A percentile compares a stretch with the other conserved stretches of the same genome.
Evolutionary conservation across 768 basidiomycete species (phyloP).

Genomic region (Rhodotorula paludigena): DNA sequence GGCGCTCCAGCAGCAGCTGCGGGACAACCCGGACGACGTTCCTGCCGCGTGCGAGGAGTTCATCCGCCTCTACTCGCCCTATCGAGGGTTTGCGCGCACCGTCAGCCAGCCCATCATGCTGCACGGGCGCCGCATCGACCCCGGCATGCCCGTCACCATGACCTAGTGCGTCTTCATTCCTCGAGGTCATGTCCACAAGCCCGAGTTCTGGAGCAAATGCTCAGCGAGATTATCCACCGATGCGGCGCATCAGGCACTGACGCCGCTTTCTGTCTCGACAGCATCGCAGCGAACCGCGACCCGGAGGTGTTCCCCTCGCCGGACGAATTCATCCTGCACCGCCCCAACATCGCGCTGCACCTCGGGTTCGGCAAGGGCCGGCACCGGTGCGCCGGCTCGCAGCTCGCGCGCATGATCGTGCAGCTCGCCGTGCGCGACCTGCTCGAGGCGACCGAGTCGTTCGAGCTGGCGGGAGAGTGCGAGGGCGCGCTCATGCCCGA

Average conservation of each 20-base stretch:
- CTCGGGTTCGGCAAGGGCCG: conserved; percentile 31
- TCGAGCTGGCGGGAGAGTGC: not conserved
- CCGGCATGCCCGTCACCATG: conserved; percentile 30
- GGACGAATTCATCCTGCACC: conserved; percentile 22
- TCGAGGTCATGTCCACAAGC: not conserved
- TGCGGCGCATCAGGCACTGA: no score
- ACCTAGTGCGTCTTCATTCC: conserved; percentile 4
- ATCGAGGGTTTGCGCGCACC: conserved; percentile 26
- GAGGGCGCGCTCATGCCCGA: conserved; percentile 14
- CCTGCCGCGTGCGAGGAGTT: conserved; percentile 29
- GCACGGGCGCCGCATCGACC: conserved; percentile 20
- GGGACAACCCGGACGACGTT: conserved; percentile 8
- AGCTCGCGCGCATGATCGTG: conserved; percentile 21
- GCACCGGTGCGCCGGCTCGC: conserved; percentile 27
- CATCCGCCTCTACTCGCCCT: conserved; percentile 15
- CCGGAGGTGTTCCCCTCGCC: conserved; percentile 22
- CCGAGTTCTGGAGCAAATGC: no score
- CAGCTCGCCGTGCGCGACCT: not conserved
- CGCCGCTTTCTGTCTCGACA: not conserved
- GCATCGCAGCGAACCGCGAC: conserved; percentile 28
- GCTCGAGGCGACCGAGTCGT: not conserved
- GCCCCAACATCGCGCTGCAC: conserved; percentile 27
- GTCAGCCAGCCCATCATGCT: not conserved
- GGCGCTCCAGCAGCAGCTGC: conserved; percentile 24
- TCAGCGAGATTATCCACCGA: no score